Base-by-base conservation (phyloP, 192 early-diverging fungal species). In the Gonapodya sp. region DNA sequence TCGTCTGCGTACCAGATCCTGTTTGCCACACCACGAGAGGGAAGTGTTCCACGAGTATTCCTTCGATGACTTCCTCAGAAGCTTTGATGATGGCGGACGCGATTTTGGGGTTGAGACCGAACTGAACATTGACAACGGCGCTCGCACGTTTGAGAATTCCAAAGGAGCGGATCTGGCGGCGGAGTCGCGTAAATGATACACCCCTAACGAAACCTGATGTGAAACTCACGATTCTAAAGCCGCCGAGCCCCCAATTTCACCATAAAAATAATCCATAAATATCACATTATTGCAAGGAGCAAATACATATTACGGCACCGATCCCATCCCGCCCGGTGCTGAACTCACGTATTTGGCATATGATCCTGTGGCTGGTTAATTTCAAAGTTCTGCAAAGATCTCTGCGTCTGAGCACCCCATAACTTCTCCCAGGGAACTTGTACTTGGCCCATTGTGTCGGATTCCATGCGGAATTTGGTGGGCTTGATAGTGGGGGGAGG, bases 11-110 rank as follows among this genome's bases (percentile, higher is more conserved):
- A 36, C 98, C 98, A 74, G 95, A 96, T 36, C 98, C 98, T 36
- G 97, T 99, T 86, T 96, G 95, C 95, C 94, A 99, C 73, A 99
- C 95, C 31, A 99, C 98, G 78, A 99, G 89, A 35, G 98, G 98
- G 89, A 99, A 99, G 85, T 99, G 95, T 73, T 95, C 95, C 84
- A 94, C 92, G 81, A 96, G 92, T 84, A 92, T 93, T 78, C 96
- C 97, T 35, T 92, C 91, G 79, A 97, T 96, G 73, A 98, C 96
- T 88, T 93, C 81, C 0, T 36, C 78, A 8, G 36, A 64, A 34
- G 0, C 36, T n/a, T 36, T 31, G 14, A 72, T 0, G 35, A 77
- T 80, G 72, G 16, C 35, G 32, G 31, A 30, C n/a, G 73, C 34
- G 72, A 80, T 16, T 34, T 77, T 77, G 75, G 72, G 34, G 36